phyloP scores from a whole-genome alignment of 2,329 filamentous ascomycete genomes.

The Balansia obtecta region DNA sequence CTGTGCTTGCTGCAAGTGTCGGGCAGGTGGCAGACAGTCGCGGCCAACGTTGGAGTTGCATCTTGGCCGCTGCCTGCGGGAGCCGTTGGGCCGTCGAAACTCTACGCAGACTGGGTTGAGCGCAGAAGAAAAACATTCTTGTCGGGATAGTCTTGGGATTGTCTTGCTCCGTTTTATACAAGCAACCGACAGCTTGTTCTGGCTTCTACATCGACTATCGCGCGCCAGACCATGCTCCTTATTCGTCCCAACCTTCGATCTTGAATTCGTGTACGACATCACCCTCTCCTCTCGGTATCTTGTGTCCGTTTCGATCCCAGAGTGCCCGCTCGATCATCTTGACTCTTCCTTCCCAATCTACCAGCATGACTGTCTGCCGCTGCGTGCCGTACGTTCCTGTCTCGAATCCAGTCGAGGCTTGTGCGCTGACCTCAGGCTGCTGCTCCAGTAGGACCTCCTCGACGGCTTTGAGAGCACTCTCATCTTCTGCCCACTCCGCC shows the following conservation, averaged over 20 bases:
- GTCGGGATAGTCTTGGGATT: too few species aligned
- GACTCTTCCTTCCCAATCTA: slow-evolving; percentile 51
- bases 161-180: too few species aligned
- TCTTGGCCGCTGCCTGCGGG: not conserved
- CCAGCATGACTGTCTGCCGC: slow-evolving; percentile 48
- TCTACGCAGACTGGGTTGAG: too few species aligned
- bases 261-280: slow-evolving; percentile 44
- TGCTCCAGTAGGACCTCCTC: slow-evolving; percentile 24
- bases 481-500: slow-evolving; percentile 20
- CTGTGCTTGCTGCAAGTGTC: not conserved
- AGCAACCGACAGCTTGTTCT: too few species aligned
- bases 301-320: slow-evolving; percentile 45
- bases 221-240: slow-evolving; percentile 2
- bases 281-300: slow-evolving; percentile 38
- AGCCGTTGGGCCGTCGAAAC: not conserved
- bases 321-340: slow-evolving; percentile 47
- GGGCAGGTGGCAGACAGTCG: slow-evolving; percentile 6
- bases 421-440: slow-evolving; percentile 23
- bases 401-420: slow-evolving; percentile 29
- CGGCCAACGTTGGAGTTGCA: not conserved
- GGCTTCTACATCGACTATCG: not conserved
- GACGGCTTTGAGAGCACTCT: slow-evolving; percentile 25
- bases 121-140: too few species aligned
- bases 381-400: slow-evolving; percentile 54
- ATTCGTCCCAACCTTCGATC: slow-evolving; percentile 39